Conservation (phyloP, 179 eudicot species). For the Drosera spatulata region DNA sequence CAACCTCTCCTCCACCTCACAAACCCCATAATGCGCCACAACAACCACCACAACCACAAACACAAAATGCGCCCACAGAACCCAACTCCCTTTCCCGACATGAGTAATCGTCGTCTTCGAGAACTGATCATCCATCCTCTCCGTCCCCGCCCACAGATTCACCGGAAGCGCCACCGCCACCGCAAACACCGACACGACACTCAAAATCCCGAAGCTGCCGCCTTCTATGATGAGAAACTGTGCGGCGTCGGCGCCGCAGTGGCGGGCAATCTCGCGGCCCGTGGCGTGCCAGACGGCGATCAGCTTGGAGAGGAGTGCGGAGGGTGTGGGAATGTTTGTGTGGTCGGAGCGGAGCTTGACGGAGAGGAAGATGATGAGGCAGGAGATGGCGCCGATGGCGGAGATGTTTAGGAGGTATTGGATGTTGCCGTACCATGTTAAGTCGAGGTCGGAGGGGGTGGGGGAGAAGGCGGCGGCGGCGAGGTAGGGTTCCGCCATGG, state of each 20-base stretch:
- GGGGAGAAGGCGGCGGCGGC: no score
- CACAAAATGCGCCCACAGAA: constrained; percentile 71
- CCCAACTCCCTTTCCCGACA: constrained; percentile 42
- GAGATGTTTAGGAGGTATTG: constrained; percentile 91
- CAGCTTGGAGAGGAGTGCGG: constrained; percentile 69
- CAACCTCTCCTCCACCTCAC: constrained; percentile 48
- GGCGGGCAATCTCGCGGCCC: constrained; percentile 53
- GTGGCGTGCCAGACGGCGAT: constrained; percentile 97
- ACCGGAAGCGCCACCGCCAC: constrained; percentile 42
- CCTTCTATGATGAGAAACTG: constrained; percentile 85
- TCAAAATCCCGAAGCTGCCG: constrained; percentile 52
- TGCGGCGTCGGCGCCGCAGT: constrained; percentile 94
- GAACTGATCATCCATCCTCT: constrained; percentile 64
- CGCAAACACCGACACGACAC: constrained; percentile 31
- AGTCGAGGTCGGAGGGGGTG: constrained; percentile 8
- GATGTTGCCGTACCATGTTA: constrained; percentile 85
- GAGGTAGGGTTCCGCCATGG: no score
- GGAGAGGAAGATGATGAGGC: constrained; percentile 58
- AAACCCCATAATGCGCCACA: constrained; percentile 54
- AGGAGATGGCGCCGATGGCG: constrained; percentile 61
- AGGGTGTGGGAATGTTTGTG: constrained; percentile 58
- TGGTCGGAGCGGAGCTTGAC: constrained; percentile 92
- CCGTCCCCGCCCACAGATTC: constrained; percentile 55
- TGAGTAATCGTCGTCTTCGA: constrained; percentile 73
- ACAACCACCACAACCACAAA: constrained; percentile 42